Percentiles rank a stretch among this genome's conserved stretches.
Conservation (phyloP, 768 basidiomycete species). For the Trametes elegans region DNA sequence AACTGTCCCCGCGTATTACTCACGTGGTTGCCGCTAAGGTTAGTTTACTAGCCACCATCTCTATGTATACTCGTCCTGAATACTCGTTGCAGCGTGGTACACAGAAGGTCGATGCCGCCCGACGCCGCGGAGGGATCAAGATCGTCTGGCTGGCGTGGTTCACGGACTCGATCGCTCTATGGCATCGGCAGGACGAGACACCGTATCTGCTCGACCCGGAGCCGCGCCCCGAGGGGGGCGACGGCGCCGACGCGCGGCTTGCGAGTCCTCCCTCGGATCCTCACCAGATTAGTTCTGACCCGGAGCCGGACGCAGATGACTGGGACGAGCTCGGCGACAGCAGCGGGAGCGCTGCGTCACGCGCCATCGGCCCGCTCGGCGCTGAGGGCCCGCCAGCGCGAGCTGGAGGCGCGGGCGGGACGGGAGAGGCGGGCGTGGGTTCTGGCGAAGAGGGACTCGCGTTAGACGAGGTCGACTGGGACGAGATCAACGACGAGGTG, state of each 20-base stretch:
- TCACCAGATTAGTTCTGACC: conserved; percentile 60
- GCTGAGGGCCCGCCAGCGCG: conserved; percentile 35
- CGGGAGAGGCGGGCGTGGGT: conserved; percentile 32
- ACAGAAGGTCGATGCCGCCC: conserved; percentile 85
- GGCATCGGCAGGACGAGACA: conserved; percentile 77
- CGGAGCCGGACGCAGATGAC: conserved; percentile 65
- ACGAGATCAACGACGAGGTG: conserved; percentile 81
- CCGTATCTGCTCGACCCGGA: conserved; percentile 70
- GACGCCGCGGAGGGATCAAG: conserved; percentile 70
- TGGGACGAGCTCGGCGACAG: conserved; percentile 47
- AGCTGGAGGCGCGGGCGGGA: conserved; percentile 11
- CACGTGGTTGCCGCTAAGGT: conserved; percentile 94
- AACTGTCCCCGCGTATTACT: conserved; percentile 65
- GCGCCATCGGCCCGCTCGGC: conserved; percentile 28
- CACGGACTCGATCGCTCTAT: conserved; percentile 84
- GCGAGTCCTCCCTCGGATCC: conserved; percentile 45
- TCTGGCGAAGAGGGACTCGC: conserved; percentile 37
- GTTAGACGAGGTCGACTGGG: conserved; percentile 72
- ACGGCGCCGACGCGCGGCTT: conserved; percentile 29
- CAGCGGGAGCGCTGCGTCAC: conserved; percentile 28
- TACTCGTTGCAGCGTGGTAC: conserved; percentile 69
- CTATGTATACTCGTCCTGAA: neutral
- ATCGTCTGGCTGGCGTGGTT: conserved; percentile 93
- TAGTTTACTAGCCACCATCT: conserved; percentile 13
- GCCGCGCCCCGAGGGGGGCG: conserved; percentile 32